Evolutionary conservation across 1,139 yeast species (phyloP).

Genomic region (Kurtzmaniella quercitrusa): DNA sequence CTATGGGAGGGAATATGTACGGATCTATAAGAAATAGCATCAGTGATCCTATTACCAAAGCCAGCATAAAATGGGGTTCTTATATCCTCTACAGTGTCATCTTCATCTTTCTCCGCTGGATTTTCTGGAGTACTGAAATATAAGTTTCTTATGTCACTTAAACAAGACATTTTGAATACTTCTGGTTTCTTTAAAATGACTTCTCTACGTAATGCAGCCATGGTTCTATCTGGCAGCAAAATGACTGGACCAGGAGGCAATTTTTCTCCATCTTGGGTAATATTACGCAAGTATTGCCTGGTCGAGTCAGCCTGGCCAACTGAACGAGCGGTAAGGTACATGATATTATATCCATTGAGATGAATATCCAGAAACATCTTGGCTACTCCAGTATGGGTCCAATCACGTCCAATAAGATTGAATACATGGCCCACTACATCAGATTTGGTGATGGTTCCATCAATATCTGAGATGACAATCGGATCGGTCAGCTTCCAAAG

Average conservation of each 20-base stretch:
- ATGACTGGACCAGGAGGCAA: conserved; percentile 94
- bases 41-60: conserved; percentile 95
- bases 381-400: conserved; percentile 98
- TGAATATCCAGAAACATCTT: conserved; percentile 80
- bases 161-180: conserved; percentile 96
- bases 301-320: conserved; percentile 97
- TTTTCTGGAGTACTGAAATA: conserved; percentile 28
- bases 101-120: conserved; percentile 1
- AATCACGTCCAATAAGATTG: conserved; percentile 91
- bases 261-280: conserved; percentile 68
- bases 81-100: conserved; percentile 22
- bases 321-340: conserved; percentile 91
- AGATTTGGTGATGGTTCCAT: conserved; percentile 96
- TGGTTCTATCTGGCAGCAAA: conserved; percentile 91
- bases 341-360: conserved; percentile 84
- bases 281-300: conserved; percentile 73
- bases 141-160: conserved; percentile 76
- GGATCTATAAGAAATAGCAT: conserved; percentile 90
- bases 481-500: conserved; percentile 86
- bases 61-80: conserved; percentile 93
- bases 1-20: conserved; percentile 94
- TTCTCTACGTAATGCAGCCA: conserved; percentile 90
- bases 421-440: conserved; percentile 97
- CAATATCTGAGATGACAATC: conserved; percentile 94
- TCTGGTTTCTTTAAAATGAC: conserved; percentile 94